Percentiles rank a stretch among this genome's conserved stretches.
Evolutionary conservation across 257 asterid genomes (phyloP).

Genomic region (Solanum verrucosum): DNA sequence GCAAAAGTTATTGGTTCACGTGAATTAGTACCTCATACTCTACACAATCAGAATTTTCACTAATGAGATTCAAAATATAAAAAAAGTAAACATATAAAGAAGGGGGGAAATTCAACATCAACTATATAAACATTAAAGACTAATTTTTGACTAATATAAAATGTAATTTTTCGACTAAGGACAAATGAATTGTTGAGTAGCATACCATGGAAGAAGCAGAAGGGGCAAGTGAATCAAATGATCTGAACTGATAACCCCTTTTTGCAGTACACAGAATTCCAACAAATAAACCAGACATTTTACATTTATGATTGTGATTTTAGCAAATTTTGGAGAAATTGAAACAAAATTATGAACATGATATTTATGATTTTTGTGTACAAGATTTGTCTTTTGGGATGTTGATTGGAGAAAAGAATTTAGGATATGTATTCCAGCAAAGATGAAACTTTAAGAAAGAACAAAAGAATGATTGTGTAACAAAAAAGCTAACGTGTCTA

Average conservation of each 20-base stretch:
- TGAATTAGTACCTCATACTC: neutral
- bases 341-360: neutral
- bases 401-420: neutral
- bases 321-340: neutral
- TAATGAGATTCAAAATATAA: neutral
- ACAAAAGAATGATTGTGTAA: neutral
- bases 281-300: constrained; percentile 55
- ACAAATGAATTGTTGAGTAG: neutral
- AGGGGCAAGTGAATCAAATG: constrained; percentile 10
- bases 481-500: neutral
- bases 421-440: neutral
- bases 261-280: constrained; percentile 55
- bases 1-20: neutral
- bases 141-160: neutral
- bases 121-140: neutral
- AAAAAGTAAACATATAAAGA: neutral
- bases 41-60: neutral
- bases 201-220: neutral
- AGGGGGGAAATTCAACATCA: neutral
- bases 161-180: constrained; percentile 15
- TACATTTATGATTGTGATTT: constrained; percentile 16
- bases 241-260: constrained; percentile 31
- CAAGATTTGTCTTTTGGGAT: neutral
- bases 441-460: neutral
- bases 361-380: neutral